Base-by-base conservation (phyloP, 768 basidiomycete species). In the Panaeolus papilionaceus region DNA sequence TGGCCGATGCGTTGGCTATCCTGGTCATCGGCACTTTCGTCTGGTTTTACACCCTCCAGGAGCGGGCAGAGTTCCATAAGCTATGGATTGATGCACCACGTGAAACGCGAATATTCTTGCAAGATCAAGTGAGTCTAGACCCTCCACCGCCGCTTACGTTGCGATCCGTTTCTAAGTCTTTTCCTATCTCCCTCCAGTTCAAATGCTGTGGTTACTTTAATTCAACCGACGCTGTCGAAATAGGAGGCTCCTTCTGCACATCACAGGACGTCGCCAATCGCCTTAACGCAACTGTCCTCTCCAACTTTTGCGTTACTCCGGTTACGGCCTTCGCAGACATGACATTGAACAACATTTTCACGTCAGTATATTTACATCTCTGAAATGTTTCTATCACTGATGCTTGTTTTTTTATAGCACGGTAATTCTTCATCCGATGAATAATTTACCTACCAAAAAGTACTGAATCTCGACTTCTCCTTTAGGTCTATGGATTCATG, bases 121-220 rank as follows among this genome's bases (percentile, higher is more conserved):
- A 97, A 78, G 89, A 96, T 71, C 78, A 83, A 83, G 94, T 94
- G 69, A 68, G 84, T 78, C 63, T 18, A 64, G 45, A 18, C 37
- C 23, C 28, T 47, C 42, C 16, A 23, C 63, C 12, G 63, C 58
- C 23, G 20, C 37, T 20, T 38, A 58, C 54, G 54, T 58, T 33
- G 8, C 54, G 33, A 58, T 58, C 54, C 54, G 54, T 58, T 58
- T 58, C 54, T 58, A 58, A 58, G 54, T 58, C 58, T 23, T 9
- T 26, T 42, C 38, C 3, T 23, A 44, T 54, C 54, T 72, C 45
- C 28, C 61, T 64, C n/a, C 66, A 96, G 94, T 83, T 94, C 71
- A 76, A 79, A 66, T 96, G 95, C 80, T 97, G 95, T 72, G 95
- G 95, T 18, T 97, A 95, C 78, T 92, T 92, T 75, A 87, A 86